A percentile compares a stretch with the other conserved stretches of the same genome.
These are phyloP conservation scores for Aspergillus sp. DNA, from an alignment of 2,329 filamentous ascomycete genomes.

Conservation along the genomic window DNA sequence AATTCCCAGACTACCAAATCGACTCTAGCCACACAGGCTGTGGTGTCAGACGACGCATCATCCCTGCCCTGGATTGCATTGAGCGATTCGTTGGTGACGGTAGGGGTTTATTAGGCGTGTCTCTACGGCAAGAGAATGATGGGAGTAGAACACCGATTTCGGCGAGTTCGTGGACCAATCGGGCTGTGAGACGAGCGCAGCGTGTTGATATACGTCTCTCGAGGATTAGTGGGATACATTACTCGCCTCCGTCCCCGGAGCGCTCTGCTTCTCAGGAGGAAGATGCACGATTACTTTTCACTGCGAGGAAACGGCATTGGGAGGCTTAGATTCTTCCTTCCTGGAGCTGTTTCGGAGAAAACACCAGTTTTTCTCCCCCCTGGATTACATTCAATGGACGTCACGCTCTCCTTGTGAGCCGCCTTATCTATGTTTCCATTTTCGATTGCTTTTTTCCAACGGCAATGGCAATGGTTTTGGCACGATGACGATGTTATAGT, in stretches of 20 bases:
- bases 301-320: constrained; percentile 30
- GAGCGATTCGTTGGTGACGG: constrained; percentile 30
- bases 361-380: neutral
- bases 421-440: neutral
- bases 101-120: constrained; percentile 25
- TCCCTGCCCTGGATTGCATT: constrained; percentile 33
- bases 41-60: constrained; percentile 34
- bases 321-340: constrained; percentile 16
- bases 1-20: constrained; percentile 39
- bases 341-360: neutral
- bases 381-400: neutral
- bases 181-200: constrained; percentile 10
- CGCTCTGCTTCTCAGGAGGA: constrained; percentile 18
- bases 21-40: constrained; percentile 37
- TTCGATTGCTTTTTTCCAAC: neutral
- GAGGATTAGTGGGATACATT: constrained; percentile 16
- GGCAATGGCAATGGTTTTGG: no score
- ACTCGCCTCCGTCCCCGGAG: constrained; percentile 8
- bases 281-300: constrained; percentile 29
- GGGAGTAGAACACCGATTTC: constrained; percentile 8
- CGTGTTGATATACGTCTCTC: constrained; percentile 21
- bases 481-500: neutral
- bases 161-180: constrained; percentile 17
- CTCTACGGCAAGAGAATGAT: constrained; percentile 8
- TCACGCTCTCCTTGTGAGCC: neutral